Base-by-base conservation (phyloP, 176 grass and related monocot species). In the Pharus latifolius region DNA sequence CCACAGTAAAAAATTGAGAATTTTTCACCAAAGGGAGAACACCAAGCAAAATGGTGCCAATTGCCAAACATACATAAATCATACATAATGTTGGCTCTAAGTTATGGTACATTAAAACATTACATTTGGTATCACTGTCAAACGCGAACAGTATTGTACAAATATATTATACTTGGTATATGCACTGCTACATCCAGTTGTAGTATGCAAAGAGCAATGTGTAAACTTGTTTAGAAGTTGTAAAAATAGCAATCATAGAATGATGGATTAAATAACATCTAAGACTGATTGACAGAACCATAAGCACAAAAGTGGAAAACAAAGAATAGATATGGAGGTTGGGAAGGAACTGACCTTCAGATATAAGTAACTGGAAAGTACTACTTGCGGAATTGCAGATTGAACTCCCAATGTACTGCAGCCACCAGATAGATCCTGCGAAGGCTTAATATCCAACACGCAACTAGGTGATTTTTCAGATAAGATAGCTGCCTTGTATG, bases 301-400 rank as follows among this genome's bases (percentile, higher is more conserved):
- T 31, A 42, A 80, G 55, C 47, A 71, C 25, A 63, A 25, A 63
- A 43, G 26, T 3, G 53, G 34, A 17, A 22, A 1, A 34, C 43
- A 52, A 41, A 53, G 56, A 42, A 27, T 3, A 69, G 16, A 55
- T 1, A 78, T 5, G 22, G 11, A 78, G 25, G 65, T 19, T 13
- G 11, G 11, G 60, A 67, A 66, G 22, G 47, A 53, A 37, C 60
- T 66, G 31, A 84, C 59, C 64, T 84, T 78, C 42, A 44, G 19
- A 66, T 60, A 41, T 48, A 57, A 24, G 38, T 28, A 77, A 55
- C 27, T 58, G 41, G 13, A 16, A 44, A 30, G 32, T 58, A 41
- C 67, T 65, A 27, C 31, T 59, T 66, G 52, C 6, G 32, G 19
- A 25, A 25, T 16, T 51, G 67, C 50, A 72, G 51, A 49, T 27